Base-by-base conservation (phyloP, 192 early-diverging fungal species). In the Gamsiella multidivaricata region DNA sequence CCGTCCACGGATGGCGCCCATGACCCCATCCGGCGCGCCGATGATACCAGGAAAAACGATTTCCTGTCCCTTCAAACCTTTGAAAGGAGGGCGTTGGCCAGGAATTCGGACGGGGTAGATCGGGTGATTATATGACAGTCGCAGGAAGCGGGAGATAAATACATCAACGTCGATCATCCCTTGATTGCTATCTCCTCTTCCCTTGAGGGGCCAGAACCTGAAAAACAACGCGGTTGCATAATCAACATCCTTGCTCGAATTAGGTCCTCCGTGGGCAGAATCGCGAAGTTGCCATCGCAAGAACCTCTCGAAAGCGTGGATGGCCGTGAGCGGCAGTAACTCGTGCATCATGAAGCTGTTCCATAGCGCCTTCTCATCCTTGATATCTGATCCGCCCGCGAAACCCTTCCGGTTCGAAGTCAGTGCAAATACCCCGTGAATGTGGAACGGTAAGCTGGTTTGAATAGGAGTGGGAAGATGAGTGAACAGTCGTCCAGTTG, bases 371-470 rank as follows among this genome's bases (percentile, higher is more conserved):
- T 39, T 45, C 3, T 39, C 18, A 8, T 56, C 45, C 14, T 29
- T 26, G 2, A 47, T 10, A n/a, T 55, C 60, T 2, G 52, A 53
- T 26, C 54, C 61, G 1, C 60, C 61, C 2, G 59, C 62, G 12
- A 81, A 25, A 7, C 20, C 54, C 22, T 61, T 67, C 20, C 82
- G 66, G 31, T 66, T 62, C 11, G 70, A 79, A 7, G 63, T 64
- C 32, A 82, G 15, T 2, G 58, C 81, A 60, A 82, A 83, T 1
- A 14, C 58, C 3, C 81, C 82, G 52, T 83, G 81, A 28, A 82
- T 32, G 26, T 82, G 73, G 10, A 83, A 81, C 4, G 50, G 53
- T 17, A 82, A 12, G 9, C 33, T 43, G 2, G 81, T 80, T 5
- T 2, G 3, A 17, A 83, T 71, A 9, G 80, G 41, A 0, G 81